These are phyloP conservation scores for Nicotiana attenuata DNA, from an alignment of 257 asterid genomes.

Conservation along the genomic window DNA sequence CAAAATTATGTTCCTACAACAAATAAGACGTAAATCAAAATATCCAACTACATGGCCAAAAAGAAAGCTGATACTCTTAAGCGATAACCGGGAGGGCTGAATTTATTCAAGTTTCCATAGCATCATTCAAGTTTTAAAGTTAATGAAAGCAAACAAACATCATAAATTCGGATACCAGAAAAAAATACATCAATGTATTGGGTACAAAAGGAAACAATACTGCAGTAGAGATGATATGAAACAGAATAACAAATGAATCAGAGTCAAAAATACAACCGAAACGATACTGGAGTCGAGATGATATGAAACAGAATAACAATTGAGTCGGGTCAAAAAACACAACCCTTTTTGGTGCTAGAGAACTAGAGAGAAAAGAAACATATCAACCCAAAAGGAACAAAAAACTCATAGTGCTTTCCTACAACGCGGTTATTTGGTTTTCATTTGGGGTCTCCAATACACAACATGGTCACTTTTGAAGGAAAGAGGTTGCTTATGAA, in stretches of 20 bases:
- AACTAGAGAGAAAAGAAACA: constrained; percentile 5
- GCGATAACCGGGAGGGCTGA: neutral
- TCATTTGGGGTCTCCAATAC: neutral
- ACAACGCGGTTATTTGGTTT: neutral
- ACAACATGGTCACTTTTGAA: neutral
- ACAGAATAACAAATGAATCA: too few species aligned
- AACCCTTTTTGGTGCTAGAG: neutral
- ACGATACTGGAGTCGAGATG: neutral
- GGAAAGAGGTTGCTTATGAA: neutral
- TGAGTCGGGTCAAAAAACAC: neutral
- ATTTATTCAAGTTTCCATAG: neutral
- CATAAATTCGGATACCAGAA: neutral
- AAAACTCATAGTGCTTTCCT: neutral
- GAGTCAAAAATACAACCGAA: too few species aligned
- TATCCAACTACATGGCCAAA: neutral
- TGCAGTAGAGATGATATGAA: too few species aligned
- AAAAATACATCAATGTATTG: too few species aligned
- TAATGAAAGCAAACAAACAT: neutral
- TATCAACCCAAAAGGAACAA: neutral
- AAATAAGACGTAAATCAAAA: neutral
- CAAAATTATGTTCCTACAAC: neutral
- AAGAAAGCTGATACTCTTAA: neutral
- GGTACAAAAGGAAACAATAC: too few species aligned
- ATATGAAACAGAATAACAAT: neutral
- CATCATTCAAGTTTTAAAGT: neutral